Conservation (phyloP, 2,329 filamentous ascomycete genomes). For the Volutella citrinella region DNA sequence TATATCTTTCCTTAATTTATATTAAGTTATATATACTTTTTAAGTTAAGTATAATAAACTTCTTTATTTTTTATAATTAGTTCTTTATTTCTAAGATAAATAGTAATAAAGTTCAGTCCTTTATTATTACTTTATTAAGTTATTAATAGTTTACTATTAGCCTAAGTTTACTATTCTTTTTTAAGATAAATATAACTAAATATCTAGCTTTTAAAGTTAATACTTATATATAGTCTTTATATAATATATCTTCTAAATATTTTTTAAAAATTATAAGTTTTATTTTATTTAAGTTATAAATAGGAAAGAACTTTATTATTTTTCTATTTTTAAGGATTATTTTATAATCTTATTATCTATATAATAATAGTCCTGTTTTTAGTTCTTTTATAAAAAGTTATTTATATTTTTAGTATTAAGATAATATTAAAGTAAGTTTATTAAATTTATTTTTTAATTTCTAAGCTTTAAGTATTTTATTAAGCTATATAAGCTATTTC, state of each 20-base stretch:
- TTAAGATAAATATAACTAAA: conserved; percentile 17
- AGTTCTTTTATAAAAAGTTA: no score
- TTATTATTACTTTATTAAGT: conserved; percentile 26
- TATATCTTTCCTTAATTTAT: conserved; percentile 25
- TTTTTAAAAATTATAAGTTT: conserved; percentile 5
- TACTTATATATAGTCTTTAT: conserved; percentile 13
- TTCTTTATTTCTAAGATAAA: conserved; percentile 24
- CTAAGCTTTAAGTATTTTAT: no score
- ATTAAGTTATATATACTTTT: conserved; percentile 25
- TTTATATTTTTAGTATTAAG: no score
- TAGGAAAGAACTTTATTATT: background rate
- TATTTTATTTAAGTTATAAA: conserved; percentile 9
- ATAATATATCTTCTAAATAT: conserved; percentile 7
- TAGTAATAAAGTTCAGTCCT: conserved; percentile 19
- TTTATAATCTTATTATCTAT: background rate
- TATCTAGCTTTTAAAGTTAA: conserved; percentile 9
- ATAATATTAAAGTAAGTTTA: no score
- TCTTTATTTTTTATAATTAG: conserved; percentile 10
- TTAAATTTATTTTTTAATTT: no score
- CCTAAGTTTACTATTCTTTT: conserved; percentile 18
- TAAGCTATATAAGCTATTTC: no score
- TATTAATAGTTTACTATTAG: conserved; percentile 24
- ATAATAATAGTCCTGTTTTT: no score
- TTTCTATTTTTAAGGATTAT: background rate
- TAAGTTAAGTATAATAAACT: conserved; percentile 5